Base-by-base conservation (phyloP, 2,329 filamentous ascomycete species). In the Arthrobotrys sphaeroides region DNA sequence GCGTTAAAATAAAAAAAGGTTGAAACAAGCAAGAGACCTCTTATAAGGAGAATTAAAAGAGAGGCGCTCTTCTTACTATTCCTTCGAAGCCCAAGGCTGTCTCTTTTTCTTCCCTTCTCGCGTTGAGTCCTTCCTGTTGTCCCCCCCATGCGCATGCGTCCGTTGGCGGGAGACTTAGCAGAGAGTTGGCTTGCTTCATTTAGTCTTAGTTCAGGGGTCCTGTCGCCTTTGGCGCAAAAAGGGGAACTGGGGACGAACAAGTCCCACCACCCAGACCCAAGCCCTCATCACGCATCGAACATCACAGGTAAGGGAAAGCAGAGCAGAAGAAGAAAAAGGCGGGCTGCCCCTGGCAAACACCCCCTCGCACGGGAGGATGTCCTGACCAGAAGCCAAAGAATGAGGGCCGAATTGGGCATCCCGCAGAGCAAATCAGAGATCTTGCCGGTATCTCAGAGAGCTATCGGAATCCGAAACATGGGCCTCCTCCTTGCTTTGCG, bases 191-290 rank as follows among this genome's bases (percentile, higher is more conserved):
- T 74, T 74, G 70, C 70, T 68, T 67, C 62, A 74, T 74, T 68
- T 74, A 62, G 70, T 67, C 62, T 68, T 74, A 74, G 70, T 68
- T 74, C 70, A 74, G 70, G 70, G 70, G 70, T 42, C 55, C 62
- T 42, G 31, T 62, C 70, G 55, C 55, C 55, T 62, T 62, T 61
- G 62, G 70, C 47, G 62, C 57, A 68, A 74, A 74, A 74, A 64
- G 70, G 70, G 70, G 62, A 74, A 74, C 70, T 74, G 70, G 62
- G 51, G 43, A 53, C 45, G 55, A 62, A 20, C 24, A 55, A 5
- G 28, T 51, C 42, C 42, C 45, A 31, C 62, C 22, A 47, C 64
- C 70, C 53, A 68, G 51, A 70, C 55, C 36, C 61, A 65, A 49
- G 61, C 47, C 61, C 61, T 38, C 59, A 65, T 36, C 69, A 45